phyloP scores from a whole-genome alignment of 129 eudicot species.

The Heracleum sosnowskyi region DNA sequence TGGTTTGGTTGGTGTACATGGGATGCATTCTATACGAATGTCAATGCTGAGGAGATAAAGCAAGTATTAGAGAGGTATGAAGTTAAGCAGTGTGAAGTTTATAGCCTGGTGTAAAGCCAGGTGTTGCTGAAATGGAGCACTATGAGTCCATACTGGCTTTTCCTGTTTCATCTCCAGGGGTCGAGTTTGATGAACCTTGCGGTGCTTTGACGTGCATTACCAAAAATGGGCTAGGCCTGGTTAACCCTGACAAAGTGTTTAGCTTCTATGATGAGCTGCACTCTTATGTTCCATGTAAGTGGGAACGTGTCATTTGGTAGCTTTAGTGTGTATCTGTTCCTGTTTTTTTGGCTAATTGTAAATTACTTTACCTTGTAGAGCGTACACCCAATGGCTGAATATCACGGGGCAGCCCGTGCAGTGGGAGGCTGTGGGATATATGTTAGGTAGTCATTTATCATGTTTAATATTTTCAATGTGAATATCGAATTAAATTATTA shows the following conservation, averaged over 20 bases:
- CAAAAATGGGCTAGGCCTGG: slow-evolving; percentile 85
- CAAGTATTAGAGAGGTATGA: slow-evolving; percentile 62
- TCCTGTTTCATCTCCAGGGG: too few species aligned
- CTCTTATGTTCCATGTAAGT: slow-evolving; percentile 89
- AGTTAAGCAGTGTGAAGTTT: too few species aligned
- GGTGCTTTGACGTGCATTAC: too few species aligned
- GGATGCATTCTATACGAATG: too few species aligned
- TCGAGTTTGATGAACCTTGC: too few species aligned
- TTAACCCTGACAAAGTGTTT: slow-evolving; percentile 75
- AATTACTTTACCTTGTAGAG: slow-evolving; percentile 32
- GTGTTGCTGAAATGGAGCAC: too few species aligned
- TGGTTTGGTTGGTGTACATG: slow-evolving; percentile 99
- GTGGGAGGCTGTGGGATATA: slow-evolving; percentile 95
- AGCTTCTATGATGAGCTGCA: slow-evolving; percentile 74
- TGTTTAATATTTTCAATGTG: not conserved
- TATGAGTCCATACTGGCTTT: too few species aligned
- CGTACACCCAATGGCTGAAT: slow-evolving; percentile 75
- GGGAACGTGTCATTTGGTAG: not conserved
- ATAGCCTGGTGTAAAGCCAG: too few species aligned
- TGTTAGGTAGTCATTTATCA: slow-evolving; percentile 49
- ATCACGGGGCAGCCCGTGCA: slow-evolving; percentile 96
- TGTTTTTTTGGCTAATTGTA: slow-evolving; percentile 13
- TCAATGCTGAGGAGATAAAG: slow-evolving; percentile 70
- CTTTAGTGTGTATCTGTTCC: not conserved
- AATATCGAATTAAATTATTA: not conserved